phyloP scores from a whole-genome alignment of 805 yeast species.

The Lipomyces sp. region DNA sequence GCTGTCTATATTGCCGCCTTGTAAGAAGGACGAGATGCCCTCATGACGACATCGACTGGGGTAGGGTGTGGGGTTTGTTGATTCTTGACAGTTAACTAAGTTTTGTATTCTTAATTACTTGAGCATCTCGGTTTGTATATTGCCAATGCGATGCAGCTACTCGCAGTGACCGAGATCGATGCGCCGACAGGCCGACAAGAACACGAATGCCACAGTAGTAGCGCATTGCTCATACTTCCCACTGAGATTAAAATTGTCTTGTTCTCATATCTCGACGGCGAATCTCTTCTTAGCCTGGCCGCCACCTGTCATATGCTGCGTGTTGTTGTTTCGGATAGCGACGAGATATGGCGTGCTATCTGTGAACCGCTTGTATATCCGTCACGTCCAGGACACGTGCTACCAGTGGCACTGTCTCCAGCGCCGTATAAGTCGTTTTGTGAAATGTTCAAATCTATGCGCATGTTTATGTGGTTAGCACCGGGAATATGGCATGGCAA shows the following conservation, averaged over 20 bases:
- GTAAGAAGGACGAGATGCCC: no score
- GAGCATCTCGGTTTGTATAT: no score
- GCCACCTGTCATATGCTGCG: slow-evolving; percentile 24
- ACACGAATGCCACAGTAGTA: no score
- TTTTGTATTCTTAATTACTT: no score
- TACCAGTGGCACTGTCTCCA: slow-evolving; percentile 5
- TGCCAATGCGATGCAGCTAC: no score
- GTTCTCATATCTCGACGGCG: slow-evolving; percentile 19
- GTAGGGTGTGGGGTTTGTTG: no score
- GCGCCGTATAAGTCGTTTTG: slow-evolving; percentile 27
- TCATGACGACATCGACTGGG: no score
- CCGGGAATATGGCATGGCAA: slow-evolving; percentile 35
- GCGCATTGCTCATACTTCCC: slow-evolving; percentile 22
- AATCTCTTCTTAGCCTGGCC: slow-evolving; percentile 17
- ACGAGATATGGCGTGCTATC: slow-evolving; percentile 27
- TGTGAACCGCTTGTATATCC: slow-evolving; percentile 17
- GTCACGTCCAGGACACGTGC: slow-evolving; percentile 7
- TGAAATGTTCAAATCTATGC: slow-evolving; percentile 21
- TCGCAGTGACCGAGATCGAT: no score
- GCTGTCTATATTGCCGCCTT: no score
- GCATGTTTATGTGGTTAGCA: slow-evolving; percentile 31
- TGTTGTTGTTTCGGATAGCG: slow-evolving; percentile 10
- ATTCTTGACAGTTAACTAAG: no score
- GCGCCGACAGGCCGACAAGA: no score
- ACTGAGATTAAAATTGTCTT: slow-evolving; percentile 27